These are phyloP conservation scores for Sporodiniella umbellata DNA, from an alignment of 371 early-diverging fungal species.

Conservation along the genomic window DNA sequence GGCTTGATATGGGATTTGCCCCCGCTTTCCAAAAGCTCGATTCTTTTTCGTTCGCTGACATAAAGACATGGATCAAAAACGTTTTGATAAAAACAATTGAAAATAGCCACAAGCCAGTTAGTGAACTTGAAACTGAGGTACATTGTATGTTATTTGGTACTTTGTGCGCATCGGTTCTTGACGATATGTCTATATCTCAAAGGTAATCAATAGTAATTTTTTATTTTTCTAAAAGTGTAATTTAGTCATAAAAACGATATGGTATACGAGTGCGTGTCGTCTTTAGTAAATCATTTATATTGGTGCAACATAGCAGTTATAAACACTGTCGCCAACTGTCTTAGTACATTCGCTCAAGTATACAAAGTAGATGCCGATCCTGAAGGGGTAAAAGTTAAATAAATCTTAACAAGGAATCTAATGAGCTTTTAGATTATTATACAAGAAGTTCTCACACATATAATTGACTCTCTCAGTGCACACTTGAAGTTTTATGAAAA, in stretches of 20 bases:
- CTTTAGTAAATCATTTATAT: slow-evolving; percentile 69
- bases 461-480: slow-evolving; percentile 68
- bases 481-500: slow-evolving; percentile 60
- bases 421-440: slow-evolving; percentile 41
- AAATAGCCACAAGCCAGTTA: slow-evolving; percentile 21
- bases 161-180: slow-evolving; percentile 45
- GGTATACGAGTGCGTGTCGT: slow-evolving; percentile 57
- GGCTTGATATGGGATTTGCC: slow-evolving; percentile 19
- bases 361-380: slow-evolving; percentile 52
- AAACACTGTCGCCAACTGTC: slow-evolving; percentile 63
- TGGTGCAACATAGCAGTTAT: slow-evolving; percentile 60
- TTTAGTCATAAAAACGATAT: slow-evolving; percentile 40
- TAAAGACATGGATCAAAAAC: slow-evolving; percentile 49
- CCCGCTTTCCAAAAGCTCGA: slow-evolving; percentile 7
- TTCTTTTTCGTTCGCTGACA: slow-evolving; percentile 26
- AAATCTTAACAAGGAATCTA: not conserved
- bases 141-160: slow-evolving; percentile 60
- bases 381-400: slow-evolving; percentile 45
- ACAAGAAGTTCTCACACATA: slow-evolving; percentile 60
- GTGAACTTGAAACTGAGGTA: slow-evolving; percentile 40
- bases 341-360: slow-evolving; percentile 64
- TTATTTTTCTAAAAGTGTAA: too few species aligned
- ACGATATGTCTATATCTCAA: slow-evolving; percentile 46
- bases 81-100: slow-evolving; percentile 42
- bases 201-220: too few species aligned